Percentiles rank a stretch among this genome's conserved stretches.
Evolutionary conservation across 495 filamentous ascomycete species (phyloP).

Genomic region (Penicillium salamii): DNA sequence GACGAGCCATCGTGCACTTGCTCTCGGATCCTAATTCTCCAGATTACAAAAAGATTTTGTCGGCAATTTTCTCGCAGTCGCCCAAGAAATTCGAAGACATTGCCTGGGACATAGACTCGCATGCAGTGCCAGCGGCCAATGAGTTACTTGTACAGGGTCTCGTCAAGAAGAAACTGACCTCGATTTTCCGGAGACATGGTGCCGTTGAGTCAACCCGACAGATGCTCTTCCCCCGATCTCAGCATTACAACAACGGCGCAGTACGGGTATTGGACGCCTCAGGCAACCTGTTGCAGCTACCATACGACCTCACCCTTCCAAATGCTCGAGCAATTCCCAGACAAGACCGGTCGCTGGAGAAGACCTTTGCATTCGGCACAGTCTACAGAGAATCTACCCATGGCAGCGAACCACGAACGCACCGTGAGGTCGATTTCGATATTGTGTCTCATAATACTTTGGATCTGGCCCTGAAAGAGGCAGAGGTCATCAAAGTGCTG

Average conservation of each 20-base stretch:
- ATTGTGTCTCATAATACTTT: conserved; percentile 75
- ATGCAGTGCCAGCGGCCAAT: conserved; percentile 51
- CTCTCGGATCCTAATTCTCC: conserved; percentile 75
- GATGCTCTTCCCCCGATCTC: conserved; percentile 75
- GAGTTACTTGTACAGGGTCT: conserved; percentile 69
- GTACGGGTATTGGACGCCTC: conserved; percentile 77
- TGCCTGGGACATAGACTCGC: conserved; percentile 76
- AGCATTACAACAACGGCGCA: conserved; percentile 68
- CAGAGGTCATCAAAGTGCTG: conserved; percentile 89
- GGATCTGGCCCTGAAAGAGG: conserved; percentile 87
- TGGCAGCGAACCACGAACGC: conserved; percentile 75
- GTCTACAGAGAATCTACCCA: conserved; percentile 80
- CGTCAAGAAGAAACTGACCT: conserved; percentile 70
- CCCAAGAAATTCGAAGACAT: conserved; percentile 77
- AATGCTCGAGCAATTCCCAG: conserved; percentile 83
- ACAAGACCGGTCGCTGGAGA: conserved; percentile 62
- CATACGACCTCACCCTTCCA: conserved; percentile 87
- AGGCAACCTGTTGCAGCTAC: conserved; percentile 83
- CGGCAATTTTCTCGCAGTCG: conserved; percentile 72
- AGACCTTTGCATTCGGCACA: conserved; percentile 83
- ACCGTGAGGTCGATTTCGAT: conserved; percentile 93
- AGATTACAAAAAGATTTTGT: conserved; percentile 85
- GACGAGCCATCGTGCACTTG: conserved; percentile 74
- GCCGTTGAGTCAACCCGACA: conserved; percentile 77
- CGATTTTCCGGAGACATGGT: conserved; percentile 87